Conservation (phyloP, 805 yeast species). For the Saturnispora silvae region DNA sequence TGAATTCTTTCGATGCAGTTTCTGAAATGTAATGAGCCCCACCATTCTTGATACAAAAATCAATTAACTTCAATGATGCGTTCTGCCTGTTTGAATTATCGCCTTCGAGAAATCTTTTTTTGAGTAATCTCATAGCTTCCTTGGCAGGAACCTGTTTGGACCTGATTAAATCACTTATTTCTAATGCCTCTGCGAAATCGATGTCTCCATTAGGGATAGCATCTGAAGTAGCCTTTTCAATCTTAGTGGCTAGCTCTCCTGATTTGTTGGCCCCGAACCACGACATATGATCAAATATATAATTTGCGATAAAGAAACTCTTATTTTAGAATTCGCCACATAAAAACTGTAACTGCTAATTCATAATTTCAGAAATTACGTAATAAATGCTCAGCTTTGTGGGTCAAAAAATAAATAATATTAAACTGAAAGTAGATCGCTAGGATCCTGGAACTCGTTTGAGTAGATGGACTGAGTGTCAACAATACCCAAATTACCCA, state of each 20-base stretch:
- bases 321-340: too few species aligned
- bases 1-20: slow-evolving; percentile 72
- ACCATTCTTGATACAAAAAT: slow-evolving; percentile 85
- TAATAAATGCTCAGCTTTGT: too few species aligned
- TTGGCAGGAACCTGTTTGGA: slow-evolving; percentile 69
- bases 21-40: slow-evolving; percentile 78
- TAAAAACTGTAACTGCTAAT: too few species aligned
- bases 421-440: too few species aligned
- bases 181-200: slow-evolving; percentile 62
- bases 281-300: slow-evolving; percentile 37
- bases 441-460: background rate
- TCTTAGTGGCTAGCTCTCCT: slow-evolving; percentile 45
- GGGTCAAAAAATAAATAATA: too few species aligned
- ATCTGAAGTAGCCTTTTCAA: slow-evolving; percentile 75
- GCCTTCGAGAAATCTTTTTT: slow-evolving; percentile 50
- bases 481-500: slow-evolving; percentile 9
- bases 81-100: slow-evolving; percentile 73
- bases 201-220: slow-evolving; percentile 87
- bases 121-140: slow-evolving; percentile 77
- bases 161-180: slow-evolving; percentile 78
- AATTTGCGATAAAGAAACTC: too few species aligned
- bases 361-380: too few species aligned
- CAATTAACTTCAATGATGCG: slow-evolving; percentile 66
- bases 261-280: slow-evolving; percentile 36
- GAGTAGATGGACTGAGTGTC: slow-evolving; percentile 3